phyloP scores from a whole-genome alignment of 441 rosid species.

The Isatis lusitanica region DNA sequence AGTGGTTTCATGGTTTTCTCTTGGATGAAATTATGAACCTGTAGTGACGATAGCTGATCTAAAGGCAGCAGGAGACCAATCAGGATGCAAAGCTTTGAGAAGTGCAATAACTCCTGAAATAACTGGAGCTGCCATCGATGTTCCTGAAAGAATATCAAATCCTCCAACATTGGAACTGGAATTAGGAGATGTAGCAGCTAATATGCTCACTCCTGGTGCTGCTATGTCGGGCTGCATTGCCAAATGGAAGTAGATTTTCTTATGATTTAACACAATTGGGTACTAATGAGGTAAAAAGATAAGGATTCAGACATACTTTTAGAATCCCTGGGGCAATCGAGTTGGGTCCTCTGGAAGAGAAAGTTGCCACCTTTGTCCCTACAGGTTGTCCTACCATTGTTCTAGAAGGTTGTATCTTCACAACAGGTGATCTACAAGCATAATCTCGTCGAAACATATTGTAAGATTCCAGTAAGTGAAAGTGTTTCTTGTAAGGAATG shows the following conservation, averaged over 20 bases:
- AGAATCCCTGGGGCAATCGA: slow-evolving; percentile 41
- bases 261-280: too few relatives aligned
- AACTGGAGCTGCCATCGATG: slow-evolving; percentile 43
- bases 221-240: neutral
- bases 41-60: slow-evolving; percentile 46
- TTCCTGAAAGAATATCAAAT: slow-evolving; percentile 32
- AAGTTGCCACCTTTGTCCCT: slow-evolving; percentile 33
- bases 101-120: slow-evolving; percentile 40
- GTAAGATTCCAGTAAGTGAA: too few relatives aligned
- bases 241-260: too few relatives aligned
- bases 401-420: slow-evolving; percentile 33
- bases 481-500: too few relatives aligned
- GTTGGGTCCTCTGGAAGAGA: slow-evolving; percentile 47
- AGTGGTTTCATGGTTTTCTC: neutral
- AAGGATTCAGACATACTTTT: slow-evolving; percentile 4
- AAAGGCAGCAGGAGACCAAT: slow-evolving; percentile 45
- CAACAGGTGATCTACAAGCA: slow-evolving; percentile 33
- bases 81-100: slow-evolving; percentile 33
- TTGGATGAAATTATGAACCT: slow-evolving; percentile 16
- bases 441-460: too few relatives aligned
- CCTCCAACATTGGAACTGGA: neutral
- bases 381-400: slow-evolving; percentile 31
- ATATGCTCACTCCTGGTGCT: slow-evolving; percentile 37
- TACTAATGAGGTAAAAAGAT: too few relatives aligned
- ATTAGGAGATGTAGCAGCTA: slow-evolving; percentile 40